Conservation (phyloP, 306 rosid species). For the Spatholobus suberectus region DNA sequence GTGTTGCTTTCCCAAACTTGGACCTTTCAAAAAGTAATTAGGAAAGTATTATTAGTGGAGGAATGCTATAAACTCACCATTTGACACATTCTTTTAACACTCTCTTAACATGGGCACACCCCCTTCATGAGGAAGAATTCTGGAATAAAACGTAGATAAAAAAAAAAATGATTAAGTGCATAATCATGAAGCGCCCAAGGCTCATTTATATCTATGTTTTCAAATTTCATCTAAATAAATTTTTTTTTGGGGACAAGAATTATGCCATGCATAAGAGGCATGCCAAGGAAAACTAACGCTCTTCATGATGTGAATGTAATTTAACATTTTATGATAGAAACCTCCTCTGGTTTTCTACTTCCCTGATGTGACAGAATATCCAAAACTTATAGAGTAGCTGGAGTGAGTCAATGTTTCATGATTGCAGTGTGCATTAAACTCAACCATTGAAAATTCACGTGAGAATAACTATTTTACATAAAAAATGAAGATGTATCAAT, state of each 20-base stretch:
- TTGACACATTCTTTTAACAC: neutral
- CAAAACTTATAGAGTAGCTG: neutral
- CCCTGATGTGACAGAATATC: too few relatives aligned
- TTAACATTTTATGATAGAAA: too few relatives aligned
- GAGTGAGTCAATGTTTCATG: neutral
- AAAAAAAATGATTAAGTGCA: too few relatives aligned
- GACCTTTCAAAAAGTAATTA: neutral
- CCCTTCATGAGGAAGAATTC: neutral
- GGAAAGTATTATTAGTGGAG: neutral
- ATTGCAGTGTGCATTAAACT: neutral
- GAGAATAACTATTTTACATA: neutral
- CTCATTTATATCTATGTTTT: neutral
- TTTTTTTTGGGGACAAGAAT: neutral
- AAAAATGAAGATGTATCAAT: neutral
- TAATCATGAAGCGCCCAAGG: neutral
- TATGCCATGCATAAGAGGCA: too few relatives aligned
- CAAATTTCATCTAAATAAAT: neutral
- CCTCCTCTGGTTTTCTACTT: too few relatives aligned
- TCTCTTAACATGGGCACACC: neutral
- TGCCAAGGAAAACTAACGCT: too few relatives aligned
- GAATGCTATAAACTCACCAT: neutral
- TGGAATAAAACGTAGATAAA: neutral
- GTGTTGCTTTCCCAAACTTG: neutral
- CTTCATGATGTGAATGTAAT: too few relatives aligned
- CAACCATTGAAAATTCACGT: neutral